Percentiles rank a stretch among this genome's conserved stretches.
Conservation (phyloP, 2,329 filamentous ascomycete genomes). For the Trichoderma asperellum region DNA sequence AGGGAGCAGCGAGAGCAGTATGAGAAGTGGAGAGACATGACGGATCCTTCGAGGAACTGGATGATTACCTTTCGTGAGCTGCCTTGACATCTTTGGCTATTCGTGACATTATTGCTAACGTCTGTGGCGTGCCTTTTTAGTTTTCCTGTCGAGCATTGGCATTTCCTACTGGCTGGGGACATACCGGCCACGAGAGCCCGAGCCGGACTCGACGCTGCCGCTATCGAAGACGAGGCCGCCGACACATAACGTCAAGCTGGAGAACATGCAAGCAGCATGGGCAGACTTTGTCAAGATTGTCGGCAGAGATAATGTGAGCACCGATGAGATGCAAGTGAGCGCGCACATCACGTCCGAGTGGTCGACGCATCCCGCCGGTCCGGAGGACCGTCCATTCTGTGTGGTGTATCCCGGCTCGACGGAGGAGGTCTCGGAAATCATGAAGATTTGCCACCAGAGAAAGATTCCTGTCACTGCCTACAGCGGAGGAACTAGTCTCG, state of each 20-base stretch:
- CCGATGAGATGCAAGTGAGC: conserved; percentile 57
- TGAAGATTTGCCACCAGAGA: conserved; percentile 83
- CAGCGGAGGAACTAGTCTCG: conserved; percentile 84
- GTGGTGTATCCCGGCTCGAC: conserved; percentile 78
- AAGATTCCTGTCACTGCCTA: conserved; percentile 85
- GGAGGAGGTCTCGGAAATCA: conserved; percentile 81
- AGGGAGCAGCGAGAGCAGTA: conserved; percentile 57
- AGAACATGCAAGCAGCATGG: conserved; percentile 71
- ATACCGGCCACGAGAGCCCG: conserved; percentile 54
- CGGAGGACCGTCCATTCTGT: conserved; percentile 62
- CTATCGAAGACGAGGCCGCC: conserved; percentile 56
- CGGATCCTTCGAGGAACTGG: conserved; percentile 51
- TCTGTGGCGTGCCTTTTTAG: conserved; percentile 39
- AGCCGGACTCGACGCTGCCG: conserved; percentile 62
- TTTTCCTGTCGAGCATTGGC: conserved; percentile 56
- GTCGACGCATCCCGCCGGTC: conserved; percentile 60
- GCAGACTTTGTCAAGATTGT: conserved; percentile 68
- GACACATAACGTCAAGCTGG: conserved; percentile 60
- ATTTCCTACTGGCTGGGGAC: conserved; percentile 64
- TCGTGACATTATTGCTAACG: neutral
- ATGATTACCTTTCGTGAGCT: conserved; percentile 58
- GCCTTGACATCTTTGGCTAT: neutral
- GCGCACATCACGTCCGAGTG: conserved; percentile 64
- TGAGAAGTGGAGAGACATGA: conserved; percentile 47
- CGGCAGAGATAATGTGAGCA: conserved; percentile 68